A percentile compares a stretch with the other conserved stretches of the same genome.
Conservation (phyloP, 2,329 filamentous ascomycete species). For the Hirsutella thompsonii region DNA sequence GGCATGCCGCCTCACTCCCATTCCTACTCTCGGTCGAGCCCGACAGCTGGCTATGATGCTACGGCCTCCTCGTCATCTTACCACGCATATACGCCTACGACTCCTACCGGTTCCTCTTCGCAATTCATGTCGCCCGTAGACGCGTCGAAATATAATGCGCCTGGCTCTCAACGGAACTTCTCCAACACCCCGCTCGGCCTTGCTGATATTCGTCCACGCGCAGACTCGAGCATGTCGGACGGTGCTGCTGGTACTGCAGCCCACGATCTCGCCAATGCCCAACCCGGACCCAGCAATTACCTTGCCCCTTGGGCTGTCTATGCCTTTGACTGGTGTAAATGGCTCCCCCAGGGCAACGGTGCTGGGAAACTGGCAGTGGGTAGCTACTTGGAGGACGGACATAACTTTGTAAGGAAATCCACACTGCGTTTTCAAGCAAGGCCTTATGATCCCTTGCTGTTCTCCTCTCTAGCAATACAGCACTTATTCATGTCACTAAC, state of each 20-base stretch:
- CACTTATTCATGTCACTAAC: neutral
- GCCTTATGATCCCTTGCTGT: neutral
- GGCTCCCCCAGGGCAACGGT: constrained; percentile 67
- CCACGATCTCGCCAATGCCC: constrained; percentile 53
- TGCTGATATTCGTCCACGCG: constrained; percentile 79
- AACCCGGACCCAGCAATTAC: constrained; percentile 77
- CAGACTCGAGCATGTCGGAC: constrained; percentile 70
- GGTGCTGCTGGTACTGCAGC: constrained; percentile 47
- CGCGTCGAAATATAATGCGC: constrained; percentile 37
- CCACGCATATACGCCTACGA: constrained; percentile 47
- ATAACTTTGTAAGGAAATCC: constrained; percentile 73
- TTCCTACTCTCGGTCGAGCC: constrained; percentile 75
- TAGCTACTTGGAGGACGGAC: constrained; percentile 93
- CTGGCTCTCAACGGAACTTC: constrained; percentile 46
- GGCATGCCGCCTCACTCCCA: constrained; percentile 54
- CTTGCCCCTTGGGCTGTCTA: constrained; percentile 91
- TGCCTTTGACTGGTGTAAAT: constrained; percentile 99
- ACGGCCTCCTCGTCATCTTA: constrained; percentile 35
- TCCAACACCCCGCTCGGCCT: constrained; percentile 84
- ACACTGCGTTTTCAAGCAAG: neutral
- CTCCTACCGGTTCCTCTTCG: constrained; percentile 44
- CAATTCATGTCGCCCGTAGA: constrained; percentile 53
- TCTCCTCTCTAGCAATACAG: neutral
- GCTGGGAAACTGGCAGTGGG: constrained; percentile 90
- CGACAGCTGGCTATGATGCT: constrained; percentile 46